Conservation (phyloP, 2,329 filamentous ascomycete species). For the Calonectria hongkongensis region DNA sequence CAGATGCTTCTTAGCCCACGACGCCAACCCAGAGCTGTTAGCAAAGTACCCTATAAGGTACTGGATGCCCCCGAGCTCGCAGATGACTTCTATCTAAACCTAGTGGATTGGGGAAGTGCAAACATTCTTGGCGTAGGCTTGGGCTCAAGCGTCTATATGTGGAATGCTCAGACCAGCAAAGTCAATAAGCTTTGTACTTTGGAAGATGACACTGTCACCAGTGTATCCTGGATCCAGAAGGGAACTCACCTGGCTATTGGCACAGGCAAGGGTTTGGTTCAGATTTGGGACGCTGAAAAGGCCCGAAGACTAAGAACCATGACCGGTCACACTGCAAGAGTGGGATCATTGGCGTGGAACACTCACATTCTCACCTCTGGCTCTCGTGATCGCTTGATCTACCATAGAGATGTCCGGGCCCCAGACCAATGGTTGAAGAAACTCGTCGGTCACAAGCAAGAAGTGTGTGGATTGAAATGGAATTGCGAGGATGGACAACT, state of each 20-base stretch:
- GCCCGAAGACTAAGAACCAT: constrained; percentile 92
- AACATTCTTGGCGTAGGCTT: constrained; percentile 96
- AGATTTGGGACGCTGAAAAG: constrained; percentile 97
- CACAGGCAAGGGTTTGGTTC: constrained; percentile 93
- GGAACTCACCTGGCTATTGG: constrained; percentile 97
- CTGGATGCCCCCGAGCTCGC: constrained; percentile 96
- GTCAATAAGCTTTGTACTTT: constrained; percentile 96
- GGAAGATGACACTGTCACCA: constrained; percentile 94
- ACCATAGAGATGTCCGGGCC: constrained; percentile 94
- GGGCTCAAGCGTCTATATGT: constrained; percentile 97
- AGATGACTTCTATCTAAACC: constrained; percentile 97
- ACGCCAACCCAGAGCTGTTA: constrained; percentile 91
- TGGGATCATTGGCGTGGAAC: constrained; percentile 97
- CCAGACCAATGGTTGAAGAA: constrained; percentile 93
- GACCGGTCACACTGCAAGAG: constrained; percentile 95
- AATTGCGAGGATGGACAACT: constrained; percentile 97
- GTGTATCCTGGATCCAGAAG: constrained; percentile 98
- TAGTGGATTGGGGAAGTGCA: constrained; percentile 97
- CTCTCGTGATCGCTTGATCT: constrained; percentile 93
- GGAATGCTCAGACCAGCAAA: constrained; percentile 93
- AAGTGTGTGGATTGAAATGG: constrained; percentile 97
- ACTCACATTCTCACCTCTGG: constrained; percentile 97
- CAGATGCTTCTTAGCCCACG: constrained; percentile 93
- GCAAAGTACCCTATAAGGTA: constrained; percentile 98
- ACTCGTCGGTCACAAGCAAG: constrained; percentile 95